phyloP scores from a whole-genome alignment of 129 eudicot species.

The Helichrysum umbraculigerum region DNA sequence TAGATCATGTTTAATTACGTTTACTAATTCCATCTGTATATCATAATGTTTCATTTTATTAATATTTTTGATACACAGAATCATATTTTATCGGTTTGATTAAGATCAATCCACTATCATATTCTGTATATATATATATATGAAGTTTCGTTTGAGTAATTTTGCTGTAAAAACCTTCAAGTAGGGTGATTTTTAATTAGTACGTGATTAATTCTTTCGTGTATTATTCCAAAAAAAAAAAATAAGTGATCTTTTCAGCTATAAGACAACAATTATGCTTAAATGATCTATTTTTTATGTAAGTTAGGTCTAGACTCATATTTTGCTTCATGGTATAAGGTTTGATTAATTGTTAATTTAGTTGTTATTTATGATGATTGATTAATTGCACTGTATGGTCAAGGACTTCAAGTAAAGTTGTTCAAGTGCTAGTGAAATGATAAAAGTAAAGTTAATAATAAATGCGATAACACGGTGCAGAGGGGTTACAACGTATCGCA shows the following conservation, averaged over 20 bases:
- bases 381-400: neutral
- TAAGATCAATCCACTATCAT: neutral
- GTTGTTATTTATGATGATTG: neutral
- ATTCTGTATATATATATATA: neutral
- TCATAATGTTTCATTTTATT: neutral
- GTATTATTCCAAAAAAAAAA: neutral
- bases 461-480: neutral
- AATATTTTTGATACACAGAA: neutral
- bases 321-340: too few species aligned
- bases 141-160: neutral
- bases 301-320: neutral
- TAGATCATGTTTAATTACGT: neutral
- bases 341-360: neutral
- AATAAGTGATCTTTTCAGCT: neutral
- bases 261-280: neutral
- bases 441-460: too few species aligned
- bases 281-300: neutral
- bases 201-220: neutral
- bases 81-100: too few species aligned
- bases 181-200: neutral
- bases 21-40: conserved; percentile 6
- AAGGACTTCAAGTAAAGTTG: too few species aligned
- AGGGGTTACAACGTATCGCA: neutral
- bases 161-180: neutral
- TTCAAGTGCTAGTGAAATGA: too few species aligned